Percentiles rank a stretch among this genome's conserved stretches.
phyloP scores from a whole-genome alignment of 23 red algal genomes.

The Chondrus crispus region DNA sequence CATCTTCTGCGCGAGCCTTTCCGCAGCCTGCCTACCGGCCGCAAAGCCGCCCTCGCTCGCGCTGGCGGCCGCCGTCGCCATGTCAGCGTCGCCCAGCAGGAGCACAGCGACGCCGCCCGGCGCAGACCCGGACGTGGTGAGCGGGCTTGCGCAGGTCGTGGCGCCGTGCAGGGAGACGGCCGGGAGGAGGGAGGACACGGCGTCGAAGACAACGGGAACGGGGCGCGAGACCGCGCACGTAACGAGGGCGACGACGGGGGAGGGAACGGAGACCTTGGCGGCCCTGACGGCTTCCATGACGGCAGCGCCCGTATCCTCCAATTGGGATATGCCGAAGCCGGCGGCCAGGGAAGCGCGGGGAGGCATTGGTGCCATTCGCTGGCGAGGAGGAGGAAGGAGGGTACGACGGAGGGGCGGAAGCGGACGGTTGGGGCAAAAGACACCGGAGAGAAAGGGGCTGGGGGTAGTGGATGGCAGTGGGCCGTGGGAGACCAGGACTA shows the following conservation, averaged over 20 bases:
- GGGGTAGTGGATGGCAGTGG: background rate
- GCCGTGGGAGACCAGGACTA: background rate
- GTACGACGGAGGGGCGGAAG: background rate
- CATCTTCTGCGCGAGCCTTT: background rate
- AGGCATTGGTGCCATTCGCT: background rate
- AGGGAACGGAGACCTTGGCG: background rate
- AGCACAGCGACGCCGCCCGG: conserved; percentile 5
- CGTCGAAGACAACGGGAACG: background rate
- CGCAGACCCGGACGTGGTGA: background rate
- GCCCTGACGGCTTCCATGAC: background rate
- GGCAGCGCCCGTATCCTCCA: background rate
- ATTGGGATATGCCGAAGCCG: conserved; percentile 5
- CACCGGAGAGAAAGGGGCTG: background rate
- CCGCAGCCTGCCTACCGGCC: background rate
- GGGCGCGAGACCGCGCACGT: conserved; percentile 1
- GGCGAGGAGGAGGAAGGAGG: background rate
- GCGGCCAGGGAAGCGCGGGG: background rate
- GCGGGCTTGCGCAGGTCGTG: conserved; percentile 24
- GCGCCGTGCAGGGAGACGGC: conserved; percentile 30
- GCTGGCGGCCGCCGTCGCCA: background rate
- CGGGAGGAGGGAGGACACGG: background rate
- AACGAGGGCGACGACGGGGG: conserved; percentile 6
- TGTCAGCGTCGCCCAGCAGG: background rate
- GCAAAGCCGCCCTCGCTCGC: background rate
- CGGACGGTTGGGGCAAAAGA: background rate